A percentile compares a stretch with the other conserved stretches of the same genome.
Evolutionary conservation across 768 basidiomycete genomes (phyloP).

Genomic region (Ramaria sp.): DNA sequence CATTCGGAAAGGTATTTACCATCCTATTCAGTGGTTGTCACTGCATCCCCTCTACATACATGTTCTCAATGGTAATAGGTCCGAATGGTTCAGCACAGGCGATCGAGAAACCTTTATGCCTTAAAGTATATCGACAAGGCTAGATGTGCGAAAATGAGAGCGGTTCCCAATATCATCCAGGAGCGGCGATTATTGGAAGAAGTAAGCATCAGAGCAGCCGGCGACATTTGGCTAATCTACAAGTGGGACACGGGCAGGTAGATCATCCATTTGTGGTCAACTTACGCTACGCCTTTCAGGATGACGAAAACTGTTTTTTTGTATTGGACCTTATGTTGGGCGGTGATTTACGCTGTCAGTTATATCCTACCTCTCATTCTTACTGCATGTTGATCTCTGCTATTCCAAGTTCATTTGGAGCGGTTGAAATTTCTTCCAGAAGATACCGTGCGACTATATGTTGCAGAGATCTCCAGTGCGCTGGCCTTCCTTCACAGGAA

Average conservation of each 20-base stretch:
- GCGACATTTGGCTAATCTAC: not conserved
- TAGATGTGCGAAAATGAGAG: slow-evolving; percentile 37
- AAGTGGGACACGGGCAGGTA: slow-evolving; percentile 21
- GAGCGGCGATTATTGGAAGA: slow-evolving; percentile 39
- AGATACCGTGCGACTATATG: slow-evolving; percentile 29
- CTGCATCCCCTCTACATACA: not conserved
- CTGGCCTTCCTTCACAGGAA: slow-evolving; percentile 36
- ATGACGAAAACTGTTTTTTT: slow-evolving; percentile 41
- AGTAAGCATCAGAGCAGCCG: slow-evolving; percentile 18
- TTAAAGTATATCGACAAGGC: slow-evolving; percentile 47
- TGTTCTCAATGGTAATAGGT: slow-evolving; percentile 21
- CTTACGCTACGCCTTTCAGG: slow-evolving; percentile 34
- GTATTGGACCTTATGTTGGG: slow-evolving; percentile 38
- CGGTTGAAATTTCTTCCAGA: slow-evolving; percentile 37
- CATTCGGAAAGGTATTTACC: slow-evolving; percentile 82
- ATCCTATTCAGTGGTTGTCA: not conserved
- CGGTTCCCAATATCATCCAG: slow-evolving; percentile 40
- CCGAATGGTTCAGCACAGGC: slow-evolving; percentile 42
- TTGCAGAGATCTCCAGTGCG: slow-evolving; percentile 35
- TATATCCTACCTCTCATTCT: not conserved
- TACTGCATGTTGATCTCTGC: slow-evolving; percentile 6
- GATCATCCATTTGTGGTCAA: slow-evolving; percentile 36
- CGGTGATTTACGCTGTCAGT: slow-evolving; percentile 32
- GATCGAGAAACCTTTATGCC: slow-evolving; percentile 37
- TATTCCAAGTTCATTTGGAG: slow-evolving; percentile 73